These are phyloP conservation scores for Pseudocercospora crystallina DNA, from an alignment of 2,329 filamentous ascomycete species.

Conservation along the genomic window DNA sequence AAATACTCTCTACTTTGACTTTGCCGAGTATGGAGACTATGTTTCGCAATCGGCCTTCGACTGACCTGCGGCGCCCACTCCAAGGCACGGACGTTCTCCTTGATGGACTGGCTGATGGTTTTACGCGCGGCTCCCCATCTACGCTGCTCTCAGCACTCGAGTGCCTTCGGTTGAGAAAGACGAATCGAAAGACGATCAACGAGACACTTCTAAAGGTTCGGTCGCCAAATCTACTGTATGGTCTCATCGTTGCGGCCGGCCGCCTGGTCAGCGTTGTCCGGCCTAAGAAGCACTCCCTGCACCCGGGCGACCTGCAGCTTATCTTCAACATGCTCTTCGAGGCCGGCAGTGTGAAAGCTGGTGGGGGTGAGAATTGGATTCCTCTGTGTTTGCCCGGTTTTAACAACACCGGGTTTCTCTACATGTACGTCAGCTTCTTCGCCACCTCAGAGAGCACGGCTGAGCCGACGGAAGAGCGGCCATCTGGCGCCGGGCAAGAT, in stretches of 20 bases:
- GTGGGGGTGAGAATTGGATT: conserved; percentile 96
- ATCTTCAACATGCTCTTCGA: conserved; percentile 99
- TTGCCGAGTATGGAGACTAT: conserved; percentile 82
- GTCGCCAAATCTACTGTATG: conserved; percentile 80
- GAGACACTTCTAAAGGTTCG: conserved; percentile 78
- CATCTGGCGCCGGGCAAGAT: conserved; percentile 35
- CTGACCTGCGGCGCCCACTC: conserved; percentile 83
- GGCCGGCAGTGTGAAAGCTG: conserved; percentile 85
- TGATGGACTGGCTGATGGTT: conserved; percentile 89
- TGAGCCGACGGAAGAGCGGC: conserved; percentile 30
- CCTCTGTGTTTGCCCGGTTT: conserved; percentile 94
- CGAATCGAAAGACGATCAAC: conserved; percentile 82
- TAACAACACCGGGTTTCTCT: conserved; percentile 93
- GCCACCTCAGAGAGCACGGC: conserved; percentile 52
- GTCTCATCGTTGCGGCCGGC: conserved; percentile 87
- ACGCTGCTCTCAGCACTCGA: conserved; percentile 86
- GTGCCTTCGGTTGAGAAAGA: conserved; percentile 87
- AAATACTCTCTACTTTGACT: conserved; percentile 92
- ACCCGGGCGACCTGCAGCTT: conserved; percentile 90
- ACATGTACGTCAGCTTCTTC: conserved; percentile 99
- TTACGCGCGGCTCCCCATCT: conserved; percentile 88
- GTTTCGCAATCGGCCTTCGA: conserved; percentile 88
- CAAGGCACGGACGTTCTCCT: conserved; percentile 89
- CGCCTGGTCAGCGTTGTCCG: conserved; percentile 91
- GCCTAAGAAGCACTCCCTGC: conserved; percentile 90